Conservation (phyloP, 106 monocot species). For the Phalaenopsis equestris region DNA sequence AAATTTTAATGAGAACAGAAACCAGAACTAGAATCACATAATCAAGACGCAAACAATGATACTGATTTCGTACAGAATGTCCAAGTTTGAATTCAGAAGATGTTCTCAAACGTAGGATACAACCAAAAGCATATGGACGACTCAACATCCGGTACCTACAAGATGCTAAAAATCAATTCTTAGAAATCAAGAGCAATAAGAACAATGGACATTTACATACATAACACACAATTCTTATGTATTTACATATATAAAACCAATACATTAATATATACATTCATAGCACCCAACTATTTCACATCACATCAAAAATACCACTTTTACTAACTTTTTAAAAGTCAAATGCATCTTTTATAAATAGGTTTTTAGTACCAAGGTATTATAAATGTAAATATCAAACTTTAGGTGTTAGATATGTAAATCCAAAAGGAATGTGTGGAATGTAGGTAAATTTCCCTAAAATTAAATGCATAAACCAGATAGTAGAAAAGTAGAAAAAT, state of each 20-base stretch:
- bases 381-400: no score
- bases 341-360: no score
- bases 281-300: no score
- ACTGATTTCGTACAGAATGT: conserved; percentile 55
- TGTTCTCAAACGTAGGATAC: conserved; percentile 81
- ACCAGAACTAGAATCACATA: neutral
- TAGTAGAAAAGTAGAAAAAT: neutral
- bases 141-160: conserved; percentile 87
- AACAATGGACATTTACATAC: neutral
- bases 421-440: no score
- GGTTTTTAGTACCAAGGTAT: no score
- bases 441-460: no score
- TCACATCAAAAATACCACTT: no score
- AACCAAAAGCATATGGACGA: conserved; percentile 97
- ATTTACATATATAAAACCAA: no score
- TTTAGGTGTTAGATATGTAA: no score
- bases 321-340: no score
- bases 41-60: neutral
- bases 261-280: no score
- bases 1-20: conserved; percentile 9
- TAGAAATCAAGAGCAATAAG: neutral
- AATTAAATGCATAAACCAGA: neutral
- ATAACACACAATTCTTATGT: no score
- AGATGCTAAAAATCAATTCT: neutral
- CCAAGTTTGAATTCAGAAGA: conserved; percentile 90